phyloP scores from a whole-genome alignment of 768 basidiomycete species.

The Omphalotus guepiniiformis region DNA sequence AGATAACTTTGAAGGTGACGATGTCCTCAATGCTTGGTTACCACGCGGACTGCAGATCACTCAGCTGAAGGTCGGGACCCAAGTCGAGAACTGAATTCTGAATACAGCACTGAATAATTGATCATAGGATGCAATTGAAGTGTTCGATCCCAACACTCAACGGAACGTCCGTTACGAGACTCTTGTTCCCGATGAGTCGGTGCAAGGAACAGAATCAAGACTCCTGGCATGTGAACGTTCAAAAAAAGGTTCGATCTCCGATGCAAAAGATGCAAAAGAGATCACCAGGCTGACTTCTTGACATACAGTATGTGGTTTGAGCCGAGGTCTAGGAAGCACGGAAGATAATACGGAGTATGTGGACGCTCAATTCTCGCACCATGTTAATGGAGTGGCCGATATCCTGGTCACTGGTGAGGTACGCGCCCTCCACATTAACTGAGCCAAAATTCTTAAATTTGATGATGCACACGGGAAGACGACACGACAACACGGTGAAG shows the following conservation, averaged over 20 bases:
- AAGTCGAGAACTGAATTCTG: too few relatives aligned
- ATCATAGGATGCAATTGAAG: slow-evolving; percentile 36
- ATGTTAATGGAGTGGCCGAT: slow-evolving; percentile 40
- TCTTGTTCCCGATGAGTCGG: slow-evolving; percentile 32
- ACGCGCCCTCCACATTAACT: too few relatives aligned
- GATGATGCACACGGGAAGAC: too few relatives aligned
- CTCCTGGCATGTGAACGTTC: background rate
- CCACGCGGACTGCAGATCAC: slow-evolving; percentile 32
- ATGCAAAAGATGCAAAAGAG: slow-evolving; percentile 24
- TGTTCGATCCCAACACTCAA: slow-evolving; percentile 36
- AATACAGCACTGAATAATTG: background rate
- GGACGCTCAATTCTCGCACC: slow-evolving; percentile 16
- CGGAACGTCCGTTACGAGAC: slow-evolving; percentile 42
- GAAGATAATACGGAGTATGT: background rate
- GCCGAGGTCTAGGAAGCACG: slow-evolving; percentile 1
- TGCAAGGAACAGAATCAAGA: background rate
- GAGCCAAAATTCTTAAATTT: too few relatives aligned
- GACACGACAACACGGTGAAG: slow-evolving; percentile 36
- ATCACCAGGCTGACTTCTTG: slow-evolving; percentile 22
- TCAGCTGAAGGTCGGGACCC: slow-evolving; percentile 27
- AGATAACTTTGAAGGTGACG: slow-evolving; percentile 34
- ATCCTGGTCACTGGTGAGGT: slow-evolving; percentile 52
- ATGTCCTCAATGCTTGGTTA: slow-evolving; percentile 46
- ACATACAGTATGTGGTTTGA: background rate
- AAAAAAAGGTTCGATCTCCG: slow-evolving; percentile 23